Evolutionary conservation across 495 filamentous ascomycete species (phyloP), one percentile per base, ranked within the genome.

Genomic region (Haplographium delicatum): DNA sequence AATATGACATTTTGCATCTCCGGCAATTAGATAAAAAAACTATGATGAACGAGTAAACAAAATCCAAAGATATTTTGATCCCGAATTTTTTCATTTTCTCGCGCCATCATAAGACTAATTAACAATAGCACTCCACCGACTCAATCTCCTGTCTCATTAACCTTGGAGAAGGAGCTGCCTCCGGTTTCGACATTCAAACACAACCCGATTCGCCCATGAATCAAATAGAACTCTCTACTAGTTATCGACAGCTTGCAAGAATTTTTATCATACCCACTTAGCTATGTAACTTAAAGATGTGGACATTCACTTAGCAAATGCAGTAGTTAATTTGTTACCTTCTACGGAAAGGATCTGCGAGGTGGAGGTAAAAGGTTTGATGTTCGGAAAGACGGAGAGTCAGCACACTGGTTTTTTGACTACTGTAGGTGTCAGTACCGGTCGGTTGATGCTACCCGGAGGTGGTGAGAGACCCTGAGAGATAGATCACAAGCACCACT

Each of bases 221-320:
- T 40, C 53, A 44, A 51, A 56, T 19, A 56, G 35, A 24, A 39
- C n/a, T n/a, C n/a, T n/a, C n/a, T n/a, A n/a, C n/a, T n/a, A n/a
- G n/a, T n/a, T n/a, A n/a, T n/a, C n/a, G n/a, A n/a, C n/a, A n/a
- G n/a, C n/a, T n/a, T n/a, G n/a, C n/a, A n/a, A n/a, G n/a, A n/a
- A n/a, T n/a, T n/a, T n/a, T n/a, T n/a, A n/a, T n/a, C n/a, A n/a
- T n/a, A n/a, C n/a, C n/a, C n/a, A n/a, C n/a, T n/a, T n/a, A n/a
- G n/a, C n/a, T n/a, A n/a, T n/a, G n/a, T n/a, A n/a, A n/a, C n/a
- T n/a, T n/a, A n/a, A n/a, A n/a, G n/a, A n/a, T n/a, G n/a, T n/a
- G n/a, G n/a, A n/a, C n/a, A n/a, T n/a, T n/a, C n/a, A n/a, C n/a
- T n/a, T n/a, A n/a, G n/a, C n/a, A n/a, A n/a, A n/a, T n/a, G n/a